Base-by-base conservation (phyloP, 164 flowering plant genomes). In the Liriodendron chinense region DNA sequence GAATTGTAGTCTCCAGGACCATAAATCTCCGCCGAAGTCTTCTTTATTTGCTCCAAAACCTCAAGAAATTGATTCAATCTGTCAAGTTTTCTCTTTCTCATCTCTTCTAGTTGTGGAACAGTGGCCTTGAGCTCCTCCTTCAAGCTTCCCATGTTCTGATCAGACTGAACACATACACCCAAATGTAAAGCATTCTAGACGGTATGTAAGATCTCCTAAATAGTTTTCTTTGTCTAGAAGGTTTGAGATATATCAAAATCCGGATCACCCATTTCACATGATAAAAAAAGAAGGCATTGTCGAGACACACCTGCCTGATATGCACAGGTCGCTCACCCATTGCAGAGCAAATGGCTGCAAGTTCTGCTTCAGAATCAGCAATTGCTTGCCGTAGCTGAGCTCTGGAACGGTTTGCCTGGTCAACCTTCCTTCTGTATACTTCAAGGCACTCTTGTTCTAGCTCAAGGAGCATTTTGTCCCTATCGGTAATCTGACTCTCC, bases 91-190 rank as follows among this genome's bases (percentile, higher is more conserved):
- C 91, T 90, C 85, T 87, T 93, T 43, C 78, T 75, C 99, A 96
- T 92, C 85, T 92, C 98, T 75, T 93, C 97, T 34, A 94, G 68
- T 75, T 87, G 92, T 57, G 95, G 97, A 78, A 86, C 66, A 79
- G 88, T 88, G 78, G 84, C 81, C 72, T 73, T 78, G 59, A 91
- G 91, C 85, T 94, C 97, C 77, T 87, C 91, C 76, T 92, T 96
- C 81, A 96, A 83, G 76, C 85, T 90, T 76, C 84, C 91, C 77
- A 82, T 71, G 65, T 78, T 89, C 80, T 87, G 90, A 75, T 94
- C 95, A 72, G 86, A 78, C 99, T 92, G 88, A 61, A 83, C 5
- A 28, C 59, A 70, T 70, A 13, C 7, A 28, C 25, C 10, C 69
- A 74, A 66, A 74, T 26, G 18, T 12, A 20, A 72, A 25, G 48